A percentile compares a stretch with the other conserved stretches of the same genome.
Conservation (phyloP, 1,284 basidiomycete species). For the Volvariella volvacea region DNA sequence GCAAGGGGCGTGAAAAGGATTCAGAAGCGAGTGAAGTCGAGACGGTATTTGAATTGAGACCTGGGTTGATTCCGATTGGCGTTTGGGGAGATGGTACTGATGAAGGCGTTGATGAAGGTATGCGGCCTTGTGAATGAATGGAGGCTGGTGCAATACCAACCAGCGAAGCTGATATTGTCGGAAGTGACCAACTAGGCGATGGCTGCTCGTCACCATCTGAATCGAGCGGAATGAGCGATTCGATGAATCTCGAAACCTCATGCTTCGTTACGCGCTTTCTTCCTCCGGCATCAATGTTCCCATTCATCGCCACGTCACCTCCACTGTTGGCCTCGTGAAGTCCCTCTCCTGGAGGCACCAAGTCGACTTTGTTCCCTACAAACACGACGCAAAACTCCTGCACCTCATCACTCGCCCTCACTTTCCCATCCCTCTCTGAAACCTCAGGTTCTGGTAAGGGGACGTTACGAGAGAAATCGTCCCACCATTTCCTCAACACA, state of each 20-base stretch:
- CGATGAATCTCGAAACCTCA: constrained; percentile 38
- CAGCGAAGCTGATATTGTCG: constrained; percentile 13
- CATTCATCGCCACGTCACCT: too few species aligned
- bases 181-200: constrained; percentile 5
- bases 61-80: too few species aligned
- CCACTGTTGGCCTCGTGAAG: constrained; percentile 3
- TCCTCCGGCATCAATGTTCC: neutral
- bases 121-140: too few species aligned
- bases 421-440: too few species aligned
- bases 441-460: constrained; percentile 43
- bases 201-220: too few species aligned
- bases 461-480: constrained; percentile 59
- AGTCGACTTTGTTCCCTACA: constrained; percentile 77
- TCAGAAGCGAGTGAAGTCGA: too few species aligned
- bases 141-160: too few species aligned
- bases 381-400: constrained; percentile 66
- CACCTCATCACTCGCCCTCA: constrained; percentile 32
- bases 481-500: constrained; percentile 68
- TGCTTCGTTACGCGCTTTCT: constrained; percentile 25
- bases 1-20: too few species aligned
- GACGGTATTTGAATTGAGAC: too few species aligned
- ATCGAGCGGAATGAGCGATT: constrained; percentile 55
- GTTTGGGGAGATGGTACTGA: constrained; percentile 4
- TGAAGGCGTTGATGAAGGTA: constrained; percentile 12
- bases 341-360: constrained; percentile 17